These are phyloP conservation scores for Erodium moschatum DNA, from an alignment of 441 rosid species.

Conservation along the genomic window DNA sequence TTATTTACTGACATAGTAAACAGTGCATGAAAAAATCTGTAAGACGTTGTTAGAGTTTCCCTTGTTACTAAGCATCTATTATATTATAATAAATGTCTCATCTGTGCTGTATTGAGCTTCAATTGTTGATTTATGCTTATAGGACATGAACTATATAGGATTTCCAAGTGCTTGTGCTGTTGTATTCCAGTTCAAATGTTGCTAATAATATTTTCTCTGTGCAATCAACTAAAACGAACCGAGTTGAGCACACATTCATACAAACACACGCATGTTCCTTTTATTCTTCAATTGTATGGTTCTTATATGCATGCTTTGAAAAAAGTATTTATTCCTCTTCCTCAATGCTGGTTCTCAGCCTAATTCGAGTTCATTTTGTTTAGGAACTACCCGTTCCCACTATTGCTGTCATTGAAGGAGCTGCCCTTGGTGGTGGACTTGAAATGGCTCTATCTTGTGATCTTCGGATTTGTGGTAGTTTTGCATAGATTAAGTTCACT, in stretches of 20 bases:
- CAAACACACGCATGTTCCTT: background rate
- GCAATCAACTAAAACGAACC: background rate
- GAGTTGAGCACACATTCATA: background rate
- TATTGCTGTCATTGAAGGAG: slow-evolving; percentile 87
- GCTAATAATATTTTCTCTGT: background rate
- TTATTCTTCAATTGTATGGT: too few species aligned
- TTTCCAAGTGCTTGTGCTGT: background rate
- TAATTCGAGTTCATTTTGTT: slow-evolving; percentile 14
- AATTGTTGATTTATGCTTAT: too few species aligned
- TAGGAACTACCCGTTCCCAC: slow-evolving; percentile 68
- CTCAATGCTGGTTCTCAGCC: background rate
- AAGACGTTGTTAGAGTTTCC: background rate
- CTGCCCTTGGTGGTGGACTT: slow-evolving; percentile 75
- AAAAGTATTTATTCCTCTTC: background rate
- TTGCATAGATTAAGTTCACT: background rate
- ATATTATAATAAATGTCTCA: too few species aligned
- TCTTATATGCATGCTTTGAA: too few species aligned
- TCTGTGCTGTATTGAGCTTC: too few species aligned
- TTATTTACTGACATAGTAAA: background rate
- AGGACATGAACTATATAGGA: too few species aligned
- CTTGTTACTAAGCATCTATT: background rate
- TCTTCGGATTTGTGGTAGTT: slow-evolving; percentile 74
- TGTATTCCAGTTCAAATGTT: background rate
- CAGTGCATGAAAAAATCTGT: background rate
- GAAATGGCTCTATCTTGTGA: slow-evolving; percentile 94